Evolutionary conservation across 495 filamentous ascomycete species (phyloP).

Genomic region (Parachaetomium inaequale): DNA sequence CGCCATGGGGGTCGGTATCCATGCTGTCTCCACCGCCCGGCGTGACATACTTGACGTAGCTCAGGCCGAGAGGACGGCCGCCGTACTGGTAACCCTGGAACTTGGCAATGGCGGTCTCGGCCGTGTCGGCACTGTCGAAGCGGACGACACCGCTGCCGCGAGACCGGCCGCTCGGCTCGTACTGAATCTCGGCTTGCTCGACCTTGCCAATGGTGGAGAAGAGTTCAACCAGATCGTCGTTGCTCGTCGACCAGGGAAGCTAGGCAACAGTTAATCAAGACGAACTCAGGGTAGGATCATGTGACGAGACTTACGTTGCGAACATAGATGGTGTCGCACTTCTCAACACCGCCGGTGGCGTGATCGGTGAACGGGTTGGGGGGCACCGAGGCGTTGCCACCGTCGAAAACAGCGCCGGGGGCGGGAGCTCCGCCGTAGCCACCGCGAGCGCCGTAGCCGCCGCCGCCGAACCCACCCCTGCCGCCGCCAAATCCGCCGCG

Average conservation of each 20-base stretch:
- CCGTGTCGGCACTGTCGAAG: slow-evolving; percentile 77
- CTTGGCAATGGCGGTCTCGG: slow-evolving; percentile 92
- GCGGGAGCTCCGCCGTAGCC: slow-evolving; percentile 39
- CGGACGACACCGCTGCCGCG: slow-evolving; percentile 93
- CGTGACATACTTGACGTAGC: slow-evolving; percentile 85
- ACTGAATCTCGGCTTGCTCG: slow-evolving; percentile 96
- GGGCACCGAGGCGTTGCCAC: slow-evolving; percentile 51
- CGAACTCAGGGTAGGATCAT: background rate
- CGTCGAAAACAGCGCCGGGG: slow-evolving; percentile 39
- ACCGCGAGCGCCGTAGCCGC: slow-evolving; percentile 47
- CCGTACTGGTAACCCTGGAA: slow-evolving; percentile 98
- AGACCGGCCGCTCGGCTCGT: slow-evolving; percentile 93
- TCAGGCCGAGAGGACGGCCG: slow-evolving; percentile 86
- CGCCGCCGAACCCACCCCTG: slow-evolving; percentile 35
- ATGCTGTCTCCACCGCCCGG: slow-evolving; percentile 65
- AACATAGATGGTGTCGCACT: slow-evolving; percentile 82
- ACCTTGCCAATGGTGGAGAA: slow-evolving; percentile 98
- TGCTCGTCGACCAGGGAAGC: slow-evolving; percentile 98
- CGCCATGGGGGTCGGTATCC: slow-evolving; percentile 74
- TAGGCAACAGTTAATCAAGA: slow-evolving; percentile 39
- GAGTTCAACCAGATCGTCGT: slow-evolving; percentile 91
- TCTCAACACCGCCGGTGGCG: slow-evolving; percentile 83
- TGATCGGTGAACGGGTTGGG: slow-evolving; percentile 96
- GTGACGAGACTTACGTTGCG: slow-evolving; percentile 76
- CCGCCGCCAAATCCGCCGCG: slow-evolving; percentile 38